Percentiles rank a stretch among this genome's conserved stretches.
These are phyloP conservation scores for Tulasnella sp. DNA, from an alignment of 768 basidiomycete species.

Conservation along the genomic window DNA sequence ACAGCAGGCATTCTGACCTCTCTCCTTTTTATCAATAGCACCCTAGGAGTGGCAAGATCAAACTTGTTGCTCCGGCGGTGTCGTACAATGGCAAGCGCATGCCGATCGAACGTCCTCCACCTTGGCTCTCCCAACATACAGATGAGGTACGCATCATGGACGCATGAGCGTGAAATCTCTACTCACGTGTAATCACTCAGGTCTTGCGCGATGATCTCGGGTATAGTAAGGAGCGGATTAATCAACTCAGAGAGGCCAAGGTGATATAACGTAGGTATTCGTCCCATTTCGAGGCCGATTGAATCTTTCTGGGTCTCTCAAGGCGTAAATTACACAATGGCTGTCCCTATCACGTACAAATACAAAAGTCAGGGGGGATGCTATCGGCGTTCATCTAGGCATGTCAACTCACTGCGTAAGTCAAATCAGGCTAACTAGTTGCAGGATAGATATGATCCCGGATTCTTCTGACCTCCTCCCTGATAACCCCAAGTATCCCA, in stretches of 20 bases:
- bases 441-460: too few species aligned
- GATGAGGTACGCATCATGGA: conserved; percentile 42
- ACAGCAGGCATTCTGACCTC: background rate
- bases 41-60: conserved; percentile 62
- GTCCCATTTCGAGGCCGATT: too few species aligned
- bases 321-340: too few species aligned
- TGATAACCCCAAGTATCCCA: too few species aligned
- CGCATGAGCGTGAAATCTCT: background rate
- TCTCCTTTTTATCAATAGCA: conserved; percentile 36
- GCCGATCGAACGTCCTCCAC: conserved; percentile 63
- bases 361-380: too few species aligned
- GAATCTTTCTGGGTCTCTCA: too few species aligned
- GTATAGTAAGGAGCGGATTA: background rate
- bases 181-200: background rate
- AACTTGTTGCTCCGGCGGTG: conserved; percentile 71
- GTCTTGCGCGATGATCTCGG: conserved; percentile 7
- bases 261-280: conserved; percentile 1
- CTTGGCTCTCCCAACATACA: conserved; percentile 81
- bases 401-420: too few species aligned
- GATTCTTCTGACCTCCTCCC: too few species aligned
- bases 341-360: too few species aligned
- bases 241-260: background rate
- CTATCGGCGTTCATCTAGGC: too few species aligned
- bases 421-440: too few species aligned
- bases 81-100: conserved; percentile 71